Evolutionary conservation across 2,329 filamentous ascomycete species (phyloP).

Genomic region (Paraconiothyrium brasiliense): DNA sequence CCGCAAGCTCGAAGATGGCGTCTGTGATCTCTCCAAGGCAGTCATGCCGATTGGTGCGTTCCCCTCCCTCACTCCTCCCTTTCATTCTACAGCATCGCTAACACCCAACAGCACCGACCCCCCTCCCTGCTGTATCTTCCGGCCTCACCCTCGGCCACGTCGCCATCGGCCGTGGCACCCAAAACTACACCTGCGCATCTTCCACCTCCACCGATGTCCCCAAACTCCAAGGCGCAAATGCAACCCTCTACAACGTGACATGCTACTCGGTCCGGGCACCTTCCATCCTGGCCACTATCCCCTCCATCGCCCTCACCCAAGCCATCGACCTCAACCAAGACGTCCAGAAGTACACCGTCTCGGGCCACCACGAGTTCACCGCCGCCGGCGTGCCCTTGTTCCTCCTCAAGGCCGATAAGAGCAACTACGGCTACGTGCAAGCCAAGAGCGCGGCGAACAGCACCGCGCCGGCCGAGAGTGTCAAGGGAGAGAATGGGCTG

Average conservation of each 20-base stretch:
- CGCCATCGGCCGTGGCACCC: slow-evolving; percentile 84
- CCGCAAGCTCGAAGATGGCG: slow-evolving; percentile 31
- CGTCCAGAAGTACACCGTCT: slow-evolving; percentile 69
- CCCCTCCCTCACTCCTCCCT: slow-evolving; percentile 15
- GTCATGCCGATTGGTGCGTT: slow-evolving; percentile 43
- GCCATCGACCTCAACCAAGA: slow-evolving; percentile 59
- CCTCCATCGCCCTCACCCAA: slow-evolving; percentile 74
- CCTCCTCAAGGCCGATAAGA: slow-evolving; percentile 70
- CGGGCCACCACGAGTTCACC: slow-evolving; percentile 83
- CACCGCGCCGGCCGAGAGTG: slow-evolving; percentile 69
- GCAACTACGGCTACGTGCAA: slow-evolving; percentile 67
- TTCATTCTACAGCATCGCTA: slow-evolving; percentile 20
- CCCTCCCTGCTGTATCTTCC: slow-evolving; percentile 68
- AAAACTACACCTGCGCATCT: slow-evolving; percentile 89
- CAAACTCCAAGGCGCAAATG: slow-evolving; percentile 75
- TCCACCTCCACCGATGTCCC: slow-evolving; percentile 67
- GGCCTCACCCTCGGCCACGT: slow-evolving; percentile 78
- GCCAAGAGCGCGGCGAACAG: slow-evolving; percentile 70
- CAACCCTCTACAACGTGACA: slow-evolving; percentile 86
- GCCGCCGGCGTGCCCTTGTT: slow-evolving; percentile 79
- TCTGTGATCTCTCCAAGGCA: slow-evolving; percentile 42
- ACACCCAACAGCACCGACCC: slow-evolving; percentile 59
- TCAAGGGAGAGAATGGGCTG: slow-evolving; percentile 63
- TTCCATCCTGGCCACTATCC: slow-evolving; percentile 70
- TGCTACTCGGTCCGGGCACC: slow-evolving; percentile 79